A percentile compares a stretch with the other conserved stretches of the same genome.
Evolutionary conservation across 495 filamentous ascomycete genomes (phyloP).

Genomic region (Lepidopterella palustris): DNA sequence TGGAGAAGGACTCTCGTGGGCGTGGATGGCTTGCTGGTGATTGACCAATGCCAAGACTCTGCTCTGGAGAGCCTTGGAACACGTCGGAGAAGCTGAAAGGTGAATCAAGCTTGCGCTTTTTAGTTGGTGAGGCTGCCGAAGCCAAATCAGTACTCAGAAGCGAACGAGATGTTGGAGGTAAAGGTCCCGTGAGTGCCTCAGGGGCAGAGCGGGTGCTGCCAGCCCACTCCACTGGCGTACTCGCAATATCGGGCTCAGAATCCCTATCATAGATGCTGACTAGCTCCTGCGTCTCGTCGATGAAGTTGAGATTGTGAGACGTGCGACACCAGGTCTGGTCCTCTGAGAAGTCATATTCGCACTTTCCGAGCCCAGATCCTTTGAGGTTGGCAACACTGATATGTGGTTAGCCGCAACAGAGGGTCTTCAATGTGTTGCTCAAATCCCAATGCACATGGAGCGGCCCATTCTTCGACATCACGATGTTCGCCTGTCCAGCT

Average conservation of each 20-base stretch:
- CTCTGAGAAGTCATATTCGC: conserved; percentile 22
- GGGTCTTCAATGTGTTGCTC: too few relatives aligned
- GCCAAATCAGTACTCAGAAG: too few relatives aligned
- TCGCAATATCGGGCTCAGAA: not conserved
- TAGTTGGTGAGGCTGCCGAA: too few relatives aligned
- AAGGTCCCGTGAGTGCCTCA: not conserved
- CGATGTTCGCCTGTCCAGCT: too few relatives aligned
- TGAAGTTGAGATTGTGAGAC: conserved; percentile 14
- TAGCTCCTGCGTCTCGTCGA: conserved; percentile 24
- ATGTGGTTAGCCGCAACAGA: too few relatives aligned
- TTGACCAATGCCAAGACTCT: not conserved
- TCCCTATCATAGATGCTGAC: conserved; percentile 23
- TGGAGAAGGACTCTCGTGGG: not conserved
- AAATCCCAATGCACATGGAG: too few relatives aligned
- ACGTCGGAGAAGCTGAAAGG: not conserved
- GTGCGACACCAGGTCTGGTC: conserved; percentile 22
- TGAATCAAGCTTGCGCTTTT: conserved; percentile 11
- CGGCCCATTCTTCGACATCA: too few relatives aligned
- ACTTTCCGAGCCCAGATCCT: conserved; percentile 11
- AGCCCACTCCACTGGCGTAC: conserved; percentile 8
- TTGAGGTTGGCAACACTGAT: not conserved
- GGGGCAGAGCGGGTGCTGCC: conserved; percentile 2
- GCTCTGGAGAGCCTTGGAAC: conserved; percentile 6
- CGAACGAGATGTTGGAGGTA: not conserved
- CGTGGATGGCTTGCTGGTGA: conserved; percentile 1